Evolutionary conservation across 2,329 filamentous ascomycete species (phyloP).

Genomic region (Didymella pinodella): DNA sequence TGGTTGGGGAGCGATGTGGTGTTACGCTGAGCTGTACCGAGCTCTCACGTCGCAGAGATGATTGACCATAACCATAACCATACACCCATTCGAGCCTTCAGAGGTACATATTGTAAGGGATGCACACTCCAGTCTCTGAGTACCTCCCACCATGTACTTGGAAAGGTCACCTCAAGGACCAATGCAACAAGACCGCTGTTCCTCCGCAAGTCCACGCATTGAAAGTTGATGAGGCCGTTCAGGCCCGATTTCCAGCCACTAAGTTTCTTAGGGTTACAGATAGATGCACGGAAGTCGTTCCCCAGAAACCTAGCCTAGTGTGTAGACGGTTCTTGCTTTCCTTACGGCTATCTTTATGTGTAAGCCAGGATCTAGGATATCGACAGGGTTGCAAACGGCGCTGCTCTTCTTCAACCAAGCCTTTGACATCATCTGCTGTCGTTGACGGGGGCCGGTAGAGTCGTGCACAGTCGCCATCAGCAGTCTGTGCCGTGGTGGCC

Average conservation of each 20-base stretch:
- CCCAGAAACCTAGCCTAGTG: constrained; percentile 18
- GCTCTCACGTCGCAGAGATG: not conserved
- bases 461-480: not conserved
- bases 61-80: too few relatives aligned
- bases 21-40: not conserved
- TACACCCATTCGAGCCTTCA: too few relatives aligned
- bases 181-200: not conserved
- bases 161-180: not conserved
- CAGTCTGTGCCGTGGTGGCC: constrained; percentile 3
- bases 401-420: constrained; percentile 11
- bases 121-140: too few relatives aligned
- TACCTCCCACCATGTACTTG: not conserved
- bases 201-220: not conserved
- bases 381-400: constrained; percentile 12
- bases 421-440: constrained; percentile 16
- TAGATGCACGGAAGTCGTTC: constrained; percentile 9
- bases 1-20: not conserved
- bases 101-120: too few relatives aligned
- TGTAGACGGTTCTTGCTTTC: constrained; percentile 21
- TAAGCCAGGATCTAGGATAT: constrained; percentile 4
- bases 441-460: constrained; percentile 1
- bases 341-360: constrained; percentile 5
- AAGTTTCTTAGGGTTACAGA: not conserved
- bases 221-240: constrained; percentile 6
- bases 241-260: constrained; percentile 9